Percentiles rank a stretch among this genome's conserved stretches.
Evolutionary conservation across 352 stramenopile genomes (phyloP).

Genomic region (Phytophthora boehmeriae): DNA sequence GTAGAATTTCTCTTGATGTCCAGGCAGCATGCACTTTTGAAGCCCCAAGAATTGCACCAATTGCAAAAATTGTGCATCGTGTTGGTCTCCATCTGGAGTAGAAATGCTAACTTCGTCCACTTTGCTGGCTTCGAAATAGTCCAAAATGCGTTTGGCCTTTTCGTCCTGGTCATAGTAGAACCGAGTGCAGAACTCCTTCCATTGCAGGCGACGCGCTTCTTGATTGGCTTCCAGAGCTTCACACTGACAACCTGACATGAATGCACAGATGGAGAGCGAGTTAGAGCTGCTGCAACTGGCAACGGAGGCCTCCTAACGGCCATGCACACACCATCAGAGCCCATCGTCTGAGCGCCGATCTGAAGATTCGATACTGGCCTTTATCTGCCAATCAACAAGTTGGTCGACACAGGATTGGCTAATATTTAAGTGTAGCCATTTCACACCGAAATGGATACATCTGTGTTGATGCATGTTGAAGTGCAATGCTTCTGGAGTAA

Average conservation of each 20-base stretch:
- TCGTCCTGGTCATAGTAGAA: constrained; percentile 73
- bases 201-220: constrained; percentile 43
- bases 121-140: constrained; percentile 68
- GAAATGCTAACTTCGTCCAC: constrained; percentile 65
- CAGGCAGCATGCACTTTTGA: constrained; percentile 43
- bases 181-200: constrained; percentile 59
- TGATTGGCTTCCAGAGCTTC: constrained; percentile 26
- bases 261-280: constrained; percentile 3
- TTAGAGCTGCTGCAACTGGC: constrained; percentile 2
- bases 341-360: constrained; percentile 22
- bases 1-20: constrained; percentile 44
- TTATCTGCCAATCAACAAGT: constrained; percentile 19
- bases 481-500: background rate
- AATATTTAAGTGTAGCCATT: constrained; percentile 17
- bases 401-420: constrained; percentile 9
- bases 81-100: constrained; percentile 22
- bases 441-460: constrained; percentile 5
- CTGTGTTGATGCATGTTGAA: constrained; percentile 3
- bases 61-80: constrained; percentile 30
- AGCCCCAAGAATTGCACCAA: constrained; percentile 44
- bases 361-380: constrained; percentile 7
- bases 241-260: constrained; percentile 42
- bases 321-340: constrained; percentile 7
- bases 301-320: background rate
- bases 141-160: constrained; percentile 65